Evolutionary conservation across 176 grass and related monocot genomes (phyloP).

Genomic region (Dendrocalamus sinicus): DNA sequence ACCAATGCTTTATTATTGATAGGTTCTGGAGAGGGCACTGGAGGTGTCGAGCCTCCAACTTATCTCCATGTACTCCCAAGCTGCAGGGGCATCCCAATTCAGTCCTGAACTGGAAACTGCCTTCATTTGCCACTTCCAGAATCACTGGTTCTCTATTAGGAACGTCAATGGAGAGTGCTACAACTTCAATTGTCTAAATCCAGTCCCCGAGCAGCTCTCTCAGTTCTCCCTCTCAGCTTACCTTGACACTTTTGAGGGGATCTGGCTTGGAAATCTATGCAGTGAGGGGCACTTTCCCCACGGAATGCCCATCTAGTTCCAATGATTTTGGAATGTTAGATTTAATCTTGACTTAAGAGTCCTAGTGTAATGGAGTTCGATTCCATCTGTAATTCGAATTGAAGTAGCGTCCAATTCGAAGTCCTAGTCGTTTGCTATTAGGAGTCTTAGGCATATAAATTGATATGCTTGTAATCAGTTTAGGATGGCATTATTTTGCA

Average conservation of each 20-base stretch:
- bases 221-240: slow-evolving; percentile 60
- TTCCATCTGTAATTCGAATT: no score
- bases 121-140: slow-evolving; percentile 63
- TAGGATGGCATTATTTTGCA: accelerated
- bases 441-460: no score
- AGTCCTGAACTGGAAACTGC: slow-evolving; percentile 59
- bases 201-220: slow-evolving; percentile 52
- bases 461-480: no score
- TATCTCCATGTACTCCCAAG: slow-evolving; percentile 56
- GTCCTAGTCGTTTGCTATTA: no score
- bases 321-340: slow-evolving; percentile 38
- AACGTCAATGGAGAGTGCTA: slow-evolving; percentile 64
- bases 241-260: slow-evolving; percentile 47
- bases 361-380: no score
- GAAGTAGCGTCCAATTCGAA: no score
- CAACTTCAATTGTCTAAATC: slow-evolving; percentile 69
- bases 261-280: slow-evolving; percentile 59
- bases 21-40: not conserved
- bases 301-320: slow-evolving; percentile 45
- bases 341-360: no score
- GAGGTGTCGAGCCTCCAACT: slow-evolving; percentile 61
- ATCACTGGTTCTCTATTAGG: slow-evolving; percentile 68
- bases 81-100: slow-evolving; percentile 46
- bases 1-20: not conserved
- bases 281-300: slow-evolving; percentile 56